Conservation (phyloP, 78 protist genomes). For the Corallochytrium limacisporum region DNA sequence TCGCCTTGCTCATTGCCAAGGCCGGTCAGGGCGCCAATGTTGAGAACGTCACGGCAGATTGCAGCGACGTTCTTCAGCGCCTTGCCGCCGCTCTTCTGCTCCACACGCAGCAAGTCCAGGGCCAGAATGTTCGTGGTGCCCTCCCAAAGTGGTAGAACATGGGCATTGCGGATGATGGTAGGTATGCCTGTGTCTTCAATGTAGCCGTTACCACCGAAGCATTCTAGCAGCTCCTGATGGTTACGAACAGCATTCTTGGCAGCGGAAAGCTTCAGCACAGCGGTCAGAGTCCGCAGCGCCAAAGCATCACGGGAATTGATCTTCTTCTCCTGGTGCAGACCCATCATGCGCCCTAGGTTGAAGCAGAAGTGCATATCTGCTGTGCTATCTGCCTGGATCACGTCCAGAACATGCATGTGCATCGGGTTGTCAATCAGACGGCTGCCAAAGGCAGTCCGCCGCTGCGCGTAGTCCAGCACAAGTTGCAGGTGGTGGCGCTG, state of each 20-base stretch:
- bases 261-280: conserved; percentile 25
- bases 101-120: conserved; percentile 33
- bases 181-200: conserved; percentile 55
- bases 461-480: conserved; percentile 29
- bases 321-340: not conserved
- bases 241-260: conserved; percentile 17
- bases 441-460: conserved; percentile 25
- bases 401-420: conserved; percentile 31
- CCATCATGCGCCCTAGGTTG: conserved; percentile 24
- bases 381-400: conserved; percentile 22
- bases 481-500: conserved; percentile 25
- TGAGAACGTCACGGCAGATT: no score
- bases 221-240: conserved; percentile 28
- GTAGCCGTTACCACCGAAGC: conserved; percentile 62
- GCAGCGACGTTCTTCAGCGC: no score
- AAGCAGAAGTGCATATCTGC: conserved; percentile 27
- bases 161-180: conserved; percentile 31
- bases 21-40: no score
- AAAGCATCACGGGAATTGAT: not conserved
- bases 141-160: conserved; percentile 51
- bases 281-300: conserved; percentile 30
- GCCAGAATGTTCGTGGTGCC: conserved; percentile 54
- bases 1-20: no score
- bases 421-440: conserved; percentile 11
- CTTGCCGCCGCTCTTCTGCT: no score